phyloP scores from a whole-genome alignment of 2,329 filamentous ascomycete genomes.

The Penicillium sp. region DNA sequence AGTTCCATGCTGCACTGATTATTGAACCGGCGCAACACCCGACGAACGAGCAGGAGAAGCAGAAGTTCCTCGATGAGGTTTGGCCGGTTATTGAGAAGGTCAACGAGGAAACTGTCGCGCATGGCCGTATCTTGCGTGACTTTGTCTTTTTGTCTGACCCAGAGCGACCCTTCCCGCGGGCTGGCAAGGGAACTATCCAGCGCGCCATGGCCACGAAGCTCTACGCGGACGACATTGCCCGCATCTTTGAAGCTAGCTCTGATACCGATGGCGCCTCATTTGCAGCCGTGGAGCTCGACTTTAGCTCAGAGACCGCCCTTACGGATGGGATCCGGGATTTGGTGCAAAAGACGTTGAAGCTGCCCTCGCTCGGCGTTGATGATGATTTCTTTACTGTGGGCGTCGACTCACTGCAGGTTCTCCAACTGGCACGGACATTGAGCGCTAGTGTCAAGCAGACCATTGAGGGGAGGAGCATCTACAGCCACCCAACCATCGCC shows the following conservation, averaged over 20 bases:
- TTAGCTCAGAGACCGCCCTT: neutral
- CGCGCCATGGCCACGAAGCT: constrained; percentile 6
- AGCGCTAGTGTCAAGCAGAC: constrained; percentile 4
- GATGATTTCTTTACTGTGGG: constrained; percentile 12
- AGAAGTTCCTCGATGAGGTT: constrained; percentile 8
- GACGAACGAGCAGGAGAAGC: neutral
- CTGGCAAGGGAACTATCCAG: constrained; percentile 15
- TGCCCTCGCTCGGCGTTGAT: neutral
- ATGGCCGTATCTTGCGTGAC: constrained; percentile 12
- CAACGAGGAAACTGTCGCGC: constrained; percentile 10
- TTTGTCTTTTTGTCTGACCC: constrained; percentile 13
- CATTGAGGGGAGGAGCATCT: constrained; percentile 6
- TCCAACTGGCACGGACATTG: constrained; percentile 6
- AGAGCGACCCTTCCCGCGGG: constrained; percentile 9
- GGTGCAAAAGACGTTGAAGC: neutral
- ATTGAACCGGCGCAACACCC: constrained; percentile 13
- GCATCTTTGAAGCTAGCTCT: constrained; percentile 6
- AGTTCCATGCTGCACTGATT: constrained; percentile 15
- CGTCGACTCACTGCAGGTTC: constrained; percentile 13
- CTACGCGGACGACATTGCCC: constrained; percentile 6
- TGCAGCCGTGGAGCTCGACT: neutral
- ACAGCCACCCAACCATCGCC: constrained; percentile 8
- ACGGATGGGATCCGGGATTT: constrained; percentile 1
- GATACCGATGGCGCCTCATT: neutral
- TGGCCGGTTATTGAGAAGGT: constrained; percentile 14